These are phyloP conservation scores for Afroboletus lepidellus DNA, from an alignment of 1,284 basidiomycete genomes.

Conservation along the genomic window DNA sequence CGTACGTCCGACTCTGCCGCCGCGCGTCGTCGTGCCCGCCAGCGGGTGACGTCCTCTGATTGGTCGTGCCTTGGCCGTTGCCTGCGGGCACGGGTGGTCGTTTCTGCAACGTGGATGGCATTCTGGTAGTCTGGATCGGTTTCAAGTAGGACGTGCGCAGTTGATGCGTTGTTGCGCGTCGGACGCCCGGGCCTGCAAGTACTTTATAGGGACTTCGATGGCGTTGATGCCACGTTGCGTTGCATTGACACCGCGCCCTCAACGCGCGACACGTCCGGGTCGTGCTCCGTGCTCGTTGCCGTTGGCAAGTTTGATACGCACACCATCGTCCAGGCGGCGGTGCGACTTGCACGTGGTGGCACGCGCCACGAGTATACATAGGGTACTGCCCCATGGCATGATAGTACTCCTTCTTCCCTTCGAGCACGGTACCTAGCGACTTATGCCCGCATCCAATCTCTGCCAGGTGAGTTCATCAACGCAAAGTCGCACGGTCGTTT, in stretches of 20 bases:
- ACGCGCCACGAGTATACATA: slow-evolving; percentile 24
- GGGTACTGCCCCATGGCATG: background rate
- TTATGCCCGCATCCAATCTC: slow-evolving; percentile 22
- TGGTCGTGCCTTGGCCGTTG: slow-evolving; percentile 7
- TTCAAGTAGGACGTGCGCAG: background rate
- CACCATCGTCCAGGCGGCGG: slow-evolving; percentile 11
- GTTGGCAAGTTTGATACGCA: slow-evolving; percentile 1
- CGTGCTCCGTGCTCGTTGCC: slow-evolving; percentile 15
- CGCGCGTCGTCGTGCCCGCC: background rate
- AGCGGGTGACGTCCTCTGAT: slow-evolving; percentile 4
- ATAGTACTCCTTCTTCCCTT: background rate
- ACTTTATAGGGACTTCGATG: too few species aligned
- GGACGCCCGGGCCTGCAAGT: slow-evolving; percentile 23
- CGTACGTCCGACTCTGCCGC: slow-evolving; percentile 18
- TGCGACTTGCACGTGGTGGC: slow-evolving; percentile 28
- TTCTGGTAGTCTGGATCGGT: background rate
- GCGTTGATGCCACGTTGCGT: slow-evolving; percentile 26
- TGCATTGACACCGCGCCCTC: slow-evolving; percentile 18
- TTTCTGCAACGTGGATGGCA: slow-evolving; percentile 25
- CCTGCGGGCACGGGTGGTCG: slow-evolving; percentile 11
- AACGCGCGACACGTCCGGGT: slow-evolving; percentile 20
- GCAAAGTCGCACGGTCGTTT: slow-evolving; percentile 14
- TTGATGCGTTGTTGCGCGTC: background rate
- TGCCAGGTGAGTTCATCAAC: slow-evolving; percentile 26
- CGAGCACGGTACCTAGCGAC: slow-evolving; percentile 1